Conservation (phyloP, 306 rosid genomes). For the Casuarina glauca region DNA sequence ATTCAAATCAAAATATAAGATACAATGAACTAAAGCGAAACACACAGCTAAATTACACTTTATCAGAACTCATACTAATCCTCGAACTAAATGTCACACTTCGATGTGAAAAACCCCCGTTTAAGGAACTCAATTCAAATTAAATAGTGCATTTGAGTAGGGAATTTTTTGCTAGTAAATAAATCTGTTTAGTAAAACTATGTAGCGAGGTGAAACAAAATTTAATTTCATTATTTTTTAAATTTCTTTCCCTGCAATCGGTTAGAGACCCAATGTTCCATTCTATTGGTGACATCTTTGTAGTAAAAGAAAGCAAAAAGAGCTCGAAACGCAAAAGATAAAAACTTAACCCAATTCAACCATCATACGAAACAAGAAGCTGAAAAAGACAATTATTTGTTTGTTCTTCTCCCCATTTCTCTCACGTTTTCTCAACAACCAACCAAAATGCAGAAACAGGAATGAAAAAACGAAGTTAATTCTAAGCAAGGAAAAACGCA, state of each 20-base stretch:
- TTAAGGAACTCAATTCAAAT: background rate
- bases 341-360: background rate
- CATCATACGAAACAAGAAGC: conserved; percentile 7
- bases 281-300: background rate
- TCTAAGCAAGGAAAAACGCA: conserved; percentile 25
- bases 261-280: background rate
- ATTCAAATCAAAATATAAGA: background rate
- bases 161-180: too few relatives aligned
- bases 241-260: background rate
- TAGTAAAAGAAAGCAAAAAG: background rate
- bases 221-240: background rate
- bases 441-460: background rate
- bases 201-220: background rate
- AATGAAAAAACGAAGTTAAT: background rate
- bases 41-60: background rate
- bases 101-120: background rate
- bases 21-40: background rate
- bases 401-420: background rate
- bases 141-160: background rate
- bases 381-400: background rate
- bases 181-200: background rate
- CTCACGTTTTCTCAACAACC: conserved; percentile 12
- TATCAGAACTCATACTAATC: background rate
- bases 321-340: background rate
- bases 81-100: background rate